Conservation (phyloP, 2,329 filamentous ascomycete genomes). For the Stachybotrys echinatus region DNA sequence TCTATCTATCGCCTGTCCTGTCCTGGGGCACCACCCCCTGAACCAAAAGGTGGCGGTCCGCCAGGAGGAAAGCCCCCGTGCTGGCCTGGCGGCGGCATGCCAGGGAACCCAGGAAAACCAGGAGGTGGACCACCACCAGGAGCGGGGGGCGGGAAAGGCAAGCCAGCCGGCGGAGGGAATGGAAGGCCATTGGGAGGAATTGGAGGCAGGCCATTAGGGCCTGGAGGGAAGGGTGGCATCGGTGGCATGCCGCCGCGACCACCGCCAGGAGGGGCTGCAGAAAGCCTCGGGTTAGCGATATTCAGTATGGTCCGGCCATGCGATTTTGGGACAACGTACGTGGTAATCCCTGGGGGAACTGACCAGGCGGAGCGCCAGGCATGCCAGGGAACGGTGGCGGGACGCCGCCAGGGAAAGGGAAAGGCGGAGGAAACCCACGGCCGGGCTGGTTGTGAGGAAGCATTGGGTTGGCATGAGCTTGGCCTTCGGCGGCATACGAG, state of each 20-base stretch:
- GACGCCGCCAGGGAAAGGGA: constrained; percentile 52
- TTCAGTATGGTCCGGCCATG: no score
- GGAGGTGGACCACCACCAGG: constrained; percentile 18
- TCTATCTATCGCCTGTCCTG: constrained; percentile 30
- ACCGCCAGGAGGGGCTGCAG: constrained; percentile 45
- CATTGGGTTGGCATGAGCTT: constrained; percentile 81
- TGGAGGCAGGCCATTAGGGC: constrained; percentile 25
- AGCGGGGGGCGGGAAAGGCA: constrained; percentile 17
- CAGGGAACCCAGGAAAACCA: constrained; percentile 26
- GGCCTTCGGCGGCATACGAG: constrained; percentile 91
- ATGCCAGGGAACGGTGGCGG: constrained; percentile 57
- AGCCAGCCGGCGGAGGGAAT: constrained; percentile 32
- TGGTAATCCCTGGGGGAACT: constrained; percentile 37
- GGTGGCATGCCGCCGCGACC: constrained; percentile 45
- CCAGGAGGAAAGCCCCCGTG: constrained; percentile 32
- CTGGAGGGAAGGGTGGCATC: constrained; percentile 39
- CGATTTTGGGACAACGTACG: constrained; percentile 52
- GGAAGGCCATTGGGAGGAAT: constrained; percentile 34
- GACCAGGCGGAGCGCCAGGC: constrained; percentile 34
- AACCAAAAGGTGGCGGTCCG: constrained; percentile 24
- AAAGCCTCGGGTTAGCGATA: constrained; percentile 8
- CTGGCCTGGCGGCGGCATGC: constrained; percentile 34
- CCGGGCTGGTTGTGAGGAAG: constrained; percentile 64
- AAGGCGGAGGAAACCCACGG: constrained; percentile 45
- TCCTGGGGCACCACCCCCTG: constrained; percentile 30